Evolutionary conservation across 805 yeast species (phyloP).

Genomic region (Lipomyces spencermartinsiae): DNA sequence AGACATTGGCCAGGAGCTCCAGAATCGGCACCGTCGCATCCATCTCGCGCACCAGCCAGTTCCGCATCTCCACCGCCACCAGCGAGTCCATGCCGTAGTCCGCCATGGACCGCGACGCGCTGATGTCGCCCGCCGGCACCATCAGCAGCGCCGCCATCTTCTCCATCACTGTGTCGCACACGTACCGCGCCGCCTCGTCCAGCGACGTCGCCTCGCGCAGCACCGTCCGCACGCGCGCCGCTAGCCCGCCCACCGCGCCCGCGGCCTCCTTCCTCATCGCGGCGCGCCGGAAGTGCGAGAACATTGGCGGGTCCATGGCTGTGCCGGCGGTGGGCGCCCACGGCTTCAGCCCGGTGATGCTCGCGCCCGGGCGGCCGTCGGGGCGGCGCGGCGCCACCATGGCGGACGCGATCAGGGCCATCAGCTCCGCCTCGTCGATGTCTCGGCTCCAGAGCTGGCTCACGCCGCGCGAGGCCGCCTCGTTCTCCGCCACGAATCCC

Average conservation of each 20-base stretch:
- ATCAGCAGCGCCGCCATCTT: neutral
- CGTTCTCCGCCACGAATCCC: neutral
- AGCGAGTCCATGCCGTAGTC: slow-evolving; percentile 1
- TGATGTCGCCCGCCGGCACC: slow-evolving; percentile 1
- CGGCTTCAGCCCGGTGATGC: neutral
- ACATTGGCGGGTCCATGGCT: neutral
- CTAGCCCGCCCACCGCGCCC: neutral
- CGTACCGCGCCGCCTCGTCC: neutral
- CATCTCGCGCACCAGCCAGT: neutral
- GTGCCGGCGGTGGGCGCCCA: slow-evolving; percentile 1
- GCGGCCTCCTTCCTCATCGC: neutral
- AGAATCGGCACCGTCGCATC: neutral
- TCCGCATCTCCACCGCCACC: neutral
- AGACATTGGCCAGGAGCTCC: neutral
- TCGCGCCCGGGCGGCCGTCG: neutral
- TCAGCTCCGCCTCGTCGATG: slow-evolving; percentile 1
- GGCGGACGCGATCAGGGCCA: neutral
- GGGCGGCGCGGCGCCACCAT: neutral
- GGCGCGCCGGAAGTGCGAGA: neutral
- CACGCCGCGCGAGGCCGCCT: neutral
- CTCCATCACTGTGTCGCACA: neutral
- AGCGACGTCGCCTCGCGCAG: neutral
- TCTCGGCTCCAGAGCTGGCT: neutral
- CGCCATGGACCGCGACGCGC: neutral
- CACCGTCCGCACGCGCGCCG: neutral